Conservation (phyloP, 495 filamentous ascomycete genomes). For the Hypomontagnella monticulosa region DNA sequence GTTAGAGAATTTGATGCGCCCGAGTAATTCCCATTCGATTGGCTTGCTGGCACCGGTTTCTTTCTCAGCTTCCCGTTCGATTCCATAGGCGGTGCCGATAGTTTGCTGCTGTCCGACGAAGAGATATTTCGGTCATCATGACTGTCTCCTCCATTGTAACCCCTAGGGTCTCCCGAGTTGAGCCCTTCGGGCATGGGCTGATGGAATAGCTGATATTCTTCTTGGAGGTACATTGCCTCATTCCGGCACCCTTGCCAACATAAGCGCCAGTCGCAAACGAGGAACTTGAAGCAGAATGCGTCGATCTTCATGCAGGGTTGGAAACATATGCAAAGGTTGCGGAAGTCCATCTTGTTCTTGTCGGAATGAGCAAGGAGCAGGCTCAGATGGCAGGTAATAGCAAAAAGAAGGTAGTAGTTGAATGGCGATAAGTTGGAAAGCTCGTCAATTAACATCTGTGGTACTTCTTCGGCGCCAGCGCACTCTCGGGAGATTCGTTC, state of each 20-base stretch:
- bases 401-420: conserved; percentile 96
- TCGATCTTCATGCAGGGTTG: conserved; percentile 95
- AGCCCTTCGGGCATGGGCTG: conserved; percentile 54
- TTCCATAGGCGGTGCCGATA: conserved; percentile 41
- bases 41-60: conserved; percentile 44
- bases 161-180: conserved; percentile 19
- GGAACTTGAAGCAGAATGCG: conserved; percentile 86
- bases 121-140: conserved; percentile 69
- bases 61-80: conserved; percentile 49
- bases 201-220: conserved; percentile 74
- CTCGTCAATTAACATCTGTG: conserved; percentile 85
- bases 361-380: conserved; percentile 84
- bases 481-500: conserved; percentile 77
- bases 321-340: conserved; percentile 92
- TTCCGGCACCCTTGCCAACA: conserved; percentile 96
- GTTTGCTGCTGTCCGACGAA: conserved; percentile 72
- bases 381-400: conserved; percentile 92
- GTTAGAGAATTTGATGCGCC: conserved; percentile 55
- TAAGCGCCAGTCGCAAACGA: conserved; percentile 90
- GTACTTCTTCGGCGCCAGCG: conserved; percentile 76
- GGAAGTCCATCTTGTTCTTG: conserved; percentile 94
- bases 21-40: conserved; percentile 48
- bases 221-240: conserved; percentile 79
- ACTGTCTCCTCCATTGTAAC: conserved; percentile 35
- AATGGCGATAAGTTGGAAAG: conserved; percentile 89